A percentile compares a stretch with the other conserved stretches of the same genome.
phyloP scores from a whole-genome alignment of 768 basidiomycete species.

The Lactarius pseudohatsudake region DNA sequence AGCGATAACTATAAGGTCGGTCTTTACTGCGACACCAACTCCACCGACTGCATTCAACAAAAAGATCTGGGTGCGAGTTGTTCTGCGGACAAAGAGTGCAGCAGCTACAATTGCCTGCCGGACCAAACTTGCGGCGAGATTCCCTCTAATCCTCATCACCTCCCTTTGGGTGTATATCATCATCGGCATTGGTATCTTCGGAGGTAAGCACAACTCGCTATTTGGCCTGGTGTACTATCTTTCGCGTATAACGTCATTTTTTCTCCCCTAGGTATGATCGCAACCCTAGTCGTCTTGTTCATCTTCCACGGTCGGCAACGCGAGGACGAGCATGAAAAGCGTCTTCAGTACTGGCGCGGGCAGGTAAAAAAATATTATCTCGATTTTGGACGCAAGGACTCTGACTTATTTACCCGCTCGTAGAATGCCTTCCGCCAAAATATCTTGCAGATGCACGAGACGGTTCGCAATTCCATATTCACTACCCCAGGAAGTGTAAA shows the following conservation, averaged over 20 bases:
- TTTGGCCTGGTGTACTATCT: too few relatives aligned
- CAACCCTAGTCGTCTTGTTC: conserved; percentile 66
- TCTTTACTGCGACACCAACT: conserved; percentile 69
- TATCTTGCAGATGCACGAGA: conserved; percentile 75
- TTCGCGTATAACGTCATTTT: not conserved
- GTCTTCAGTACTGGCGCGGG: conserved; percentile 87
- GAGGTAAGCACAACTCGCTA: conserved; percentile 46
- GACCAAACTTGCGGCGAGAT: conserved; percentile 60
- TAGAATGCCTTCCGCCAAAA: conserved; percentile 81
- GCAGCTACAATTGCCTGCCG: conserved; percentile 69
- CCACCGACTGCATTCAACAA: conserved; percentile 55
- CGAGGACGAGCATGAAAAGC: conserved; percentile 75
- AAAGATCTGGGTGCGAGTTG: conserved; percentile 62
- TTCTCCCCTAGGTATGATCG: conserved; percentile 63
- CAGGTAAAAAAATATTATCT: conserved; percentile 51
- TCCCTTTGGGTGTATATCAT: conserved; percentile 72
- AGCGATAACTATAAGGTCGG: conserved; percentile 75
- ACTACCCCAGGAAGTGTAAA: conserved; percentile 45
- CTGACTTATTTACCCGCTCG: conserved; percentile 5
- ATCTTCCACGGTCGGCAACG: conserved; percentile 70
- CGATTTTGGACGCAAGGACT: not conserved
- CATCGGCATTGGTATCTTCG: conserved; percentile 69
- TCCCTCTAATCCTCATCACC: conserved; percentile 60
- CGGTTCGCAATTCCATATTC: conserved; percentile 64
- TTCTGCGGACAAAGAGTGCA: conserved; percentile 62